Evolutionary conservation across 2,329 filamentous ascomycete species (phyloP), one percentile per base, ranked within the genome.

Genomic region (Camptophora hylomeconis): DNA sequence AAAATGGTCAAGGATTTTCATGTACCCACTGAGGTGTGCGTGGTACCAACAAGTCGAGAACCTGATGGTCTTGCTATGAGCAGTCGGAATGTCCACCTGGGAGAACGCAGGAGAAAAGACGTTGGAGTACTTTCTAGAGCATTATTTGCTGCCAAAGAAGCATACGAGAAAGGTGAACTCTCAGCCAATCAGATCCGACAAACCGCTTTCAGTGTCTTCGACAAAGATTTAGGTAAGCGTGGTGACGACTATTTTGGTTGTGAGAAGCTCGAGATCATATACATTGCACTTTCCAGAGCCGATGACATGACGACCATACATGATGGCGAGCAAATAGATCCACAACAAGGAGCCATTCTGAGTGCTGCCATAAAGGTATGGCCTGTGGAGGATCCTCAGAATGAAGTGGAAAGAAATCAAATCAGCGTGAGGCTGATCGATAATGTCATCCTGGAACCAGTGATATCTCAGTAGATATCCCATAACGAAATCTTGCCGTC

Each of bases 401-500:
- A 69, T 1, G 86, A 95, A 52, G 75, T 84, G 40, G 84, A 84
- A 3, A 72, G 70, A 31, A 75, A 73, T 3, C 76, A 77, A 2
- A 80, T 81, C 10, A 52, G 75, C 1, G 89, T 98, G 26, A 67
- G 89, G 37, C 59, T 98, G 54, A 94, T 98, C 51, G 89, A 98
- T 50, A 98, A 98, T 48, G 75, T 95, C 40, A 76, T 92, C 31
- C 51, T 87, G 18, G 57, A 65, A 42, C 49, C 56, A 26, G 44
- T 20, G 16, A 22, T 19, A 8, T 23, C n/a, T 29, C 45, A 86
- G 52, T 89, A 98, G 34, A 95, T 75, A 58, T 94, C 82, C 89
- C 89, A 98, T 42, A 98, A 59, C 49, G 83, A 92, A 38, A 95
- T 72, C 52, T 92, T 93, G 11, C 87, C 89, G 58, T 95, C 89